Percentiles rank a stretch among this genome's conserved stretches.
These are phyloP conservation scores for Trichoderma breve DNA, from an alignment of 2,329 filamentous ascomycete species.

Conservation along the genomic window DNA sequence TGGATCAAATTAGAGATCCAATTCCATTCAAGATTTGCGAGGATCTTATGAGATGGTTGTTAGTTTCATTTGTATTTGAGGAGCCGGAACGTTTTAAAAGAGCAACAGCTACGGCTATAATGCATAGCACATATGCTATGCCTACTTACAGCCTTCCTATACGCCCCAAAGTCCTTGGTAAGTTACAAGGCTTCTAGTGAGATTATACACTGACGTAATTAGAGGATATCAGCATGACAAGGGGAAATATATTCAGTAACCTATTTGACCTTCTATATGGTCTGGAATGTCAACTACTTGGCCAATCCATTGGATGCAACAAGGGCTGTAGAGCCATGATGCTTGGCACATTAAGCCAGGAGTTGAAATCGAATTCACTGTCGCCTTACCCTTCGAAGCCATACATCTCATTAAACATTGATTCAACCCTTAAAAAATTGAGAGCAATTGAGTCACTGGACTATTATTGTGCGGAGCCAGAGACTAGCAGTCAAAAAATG, in stretches of 20 bases:
- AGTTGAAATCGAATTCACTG: fast-evolving
- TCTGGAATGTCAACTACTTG: neutral
- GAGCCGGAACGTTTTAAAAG: too few relatives aligned
- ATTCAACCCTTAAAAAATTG: neutral
- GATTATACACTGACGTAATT: neutral
- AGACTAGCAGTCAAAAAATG: too few relatives aligned
- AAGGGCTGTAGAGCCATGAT: neutral
- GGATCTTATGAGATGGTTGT: neutral
- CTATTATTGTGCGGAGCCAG: neutral
- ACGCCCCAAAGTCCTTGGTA: neutral
- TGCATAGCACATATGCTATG: neutral
- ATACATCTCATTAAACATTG: neutral
- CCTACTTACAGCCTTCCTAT: neutral
- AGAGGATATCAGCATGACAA: neutral
- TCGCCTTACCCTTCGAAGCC: neutral
- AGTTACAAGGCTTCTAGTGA: neutral
- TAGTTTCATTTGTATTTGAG: neutral
- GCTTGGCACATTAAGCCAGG: neutral
- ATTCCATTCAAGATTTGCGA: neutral
- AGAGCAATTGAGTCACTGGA: neutral
- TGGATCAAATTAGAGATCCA: neutral
- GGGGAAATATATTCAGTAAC: too few relatives aligned
- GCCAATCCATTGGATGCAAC: fast-evolving
- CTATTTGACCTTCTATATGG: too few relatives aligned
- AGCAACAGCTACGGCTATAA: neutral